A percentile compares a stretch with the other conserved stretches of the same genome.
Conservation (phyloP, 306 rosid species). For the Cucumis melo region DNA sequence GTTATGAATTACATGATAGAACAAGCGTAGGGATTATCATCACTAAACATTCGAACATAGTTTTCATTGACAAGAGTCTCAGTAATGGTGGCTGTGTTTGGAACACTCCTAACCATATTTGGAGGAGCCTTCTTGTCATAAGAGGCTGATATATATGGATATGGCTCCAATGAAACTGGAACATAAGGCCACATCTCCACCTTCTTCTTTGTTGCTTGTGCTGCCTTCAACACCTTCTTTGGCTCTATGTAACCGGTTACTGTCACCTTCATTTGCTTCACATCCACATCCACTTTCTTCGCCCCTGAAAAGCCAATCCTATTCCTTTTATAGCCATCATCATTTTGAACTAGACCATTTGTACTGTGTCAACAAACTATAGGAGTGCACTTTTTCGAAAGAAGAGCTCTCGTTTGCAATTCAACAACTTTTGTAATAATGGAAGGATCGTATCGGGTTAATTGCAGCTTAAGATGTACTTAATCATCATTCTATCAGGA, state of each 20-base stretch:
- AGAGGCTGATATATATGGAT: constrained; percentile 66
- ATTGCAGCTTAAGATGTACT: too few species aligned
- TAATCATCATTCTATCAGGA: too few species aligned
- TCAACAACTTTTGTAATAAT: too few species aligned
- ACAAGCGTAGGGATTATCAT: constrained; percentile 86
- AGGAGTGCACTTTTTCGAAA: too few species aligned
- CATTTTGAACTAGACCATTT: too few species aligned
- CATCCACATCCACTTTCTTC: constrained; percentile 70
- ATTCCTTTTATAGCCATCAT: neutral
- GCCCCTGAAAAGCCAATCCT: constrained; percentile 32
- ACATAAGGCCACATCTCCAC: constrained; percentile 95
- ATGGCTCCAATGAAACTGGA: constrained; percentile 57
- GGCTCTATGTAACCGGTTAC: constrained; percentile 79
- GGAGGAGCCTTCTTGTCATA: constrained; percentile 98
- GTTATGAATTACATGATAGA: constrained; percentile 39
- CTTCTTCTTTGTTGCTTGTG: constrained; percentile 83
- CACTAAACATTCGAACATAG: constrained; percentile 54
- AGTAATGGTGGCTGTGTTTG: constrained; percentile 32
- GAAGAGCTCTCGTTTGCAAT: too few species aligned
- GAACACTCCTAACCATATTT: constrained; percentile 69
- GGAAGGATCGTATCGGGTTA: too few species aligned
- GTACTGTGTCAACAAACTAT: too few species aligned
- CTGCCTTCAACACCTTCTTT: constrained; percentile 89
- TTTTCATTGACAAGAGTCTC: constrained; percentile 48
- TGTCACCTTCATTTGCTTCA: constrained; percentile 89